A percentile compares a stretch with the other conserved stretches of the same genome.
Evolutionary conservation across 768 basidiomycete genomes (phyloP).

Genomic region (Trametes meyenii): DNA sequence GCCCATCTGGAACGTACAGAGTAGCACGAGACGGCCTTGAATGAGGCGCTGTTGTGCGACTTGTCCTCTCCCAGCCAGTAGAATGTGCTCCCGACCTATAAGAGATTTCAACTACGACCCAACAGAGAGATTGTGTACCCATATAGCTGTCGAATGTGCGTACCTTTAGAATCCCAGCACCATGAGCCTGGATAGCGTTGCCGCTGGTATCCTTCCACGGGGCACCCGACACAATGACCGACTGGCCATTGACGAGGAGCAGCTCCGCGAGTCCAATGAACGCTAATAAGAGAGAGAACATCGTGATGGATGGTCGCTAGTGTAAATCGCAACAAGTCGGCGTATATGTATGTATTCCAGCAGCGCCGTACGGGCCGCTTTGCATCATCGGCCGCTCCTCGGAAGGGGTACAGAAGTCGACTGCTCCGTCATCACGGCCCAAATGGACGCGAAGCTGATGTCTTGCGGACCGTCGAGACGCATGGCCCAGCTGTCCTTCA

Average conservation of each 20-base stretch:
- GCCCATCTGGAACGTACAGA: slow-evolving; percentile 37
- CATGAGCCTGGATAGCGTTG: slow-evolving; percentile 65
- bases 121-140: too few species aligned
- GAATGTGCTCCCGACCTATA: slow-evolving; percentile 53
- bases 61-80: slow-evolving; percentile 73
- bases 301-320: slow-evolving; percentile 10
- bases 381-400: slow-evolving; percentile 19
- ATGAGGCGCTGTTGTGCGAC: slow-evolving; percentile 53
- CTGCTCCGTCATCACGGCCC: background rate
- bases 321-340: background rate
- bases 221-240: slow-evolving; percentile 61
- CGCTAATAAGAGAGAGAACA: slow-evolving; percentile 18
- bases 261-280: slow-evolving; percentile 12
- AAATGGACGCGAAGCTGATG: background rate
- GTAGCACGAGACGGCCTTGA: slow-evolving; percentile 63
- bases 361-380: slow-evolving; percentile 1
- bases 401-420: slow-evolving; percentile 2
- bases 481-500: background rate
- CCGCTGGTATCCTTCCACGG: slow-evolving; percentile 65
- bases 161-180: slow-evolving; percentile 61
- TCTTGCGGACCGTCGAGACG: background rate
- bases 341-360: slow-evolving; percentile 1
- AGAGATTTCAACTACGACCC: too few species aligned
- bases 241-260: slow-evolving; percentile 22
- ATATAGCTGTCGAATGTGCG: too few species aligned